Evolutionary conservation across 2,329 filamentous ascomycete species (phyloP), one percentile per base, ranked within the genome.

Genomic region (Colletotrichum sp.): DNA sequence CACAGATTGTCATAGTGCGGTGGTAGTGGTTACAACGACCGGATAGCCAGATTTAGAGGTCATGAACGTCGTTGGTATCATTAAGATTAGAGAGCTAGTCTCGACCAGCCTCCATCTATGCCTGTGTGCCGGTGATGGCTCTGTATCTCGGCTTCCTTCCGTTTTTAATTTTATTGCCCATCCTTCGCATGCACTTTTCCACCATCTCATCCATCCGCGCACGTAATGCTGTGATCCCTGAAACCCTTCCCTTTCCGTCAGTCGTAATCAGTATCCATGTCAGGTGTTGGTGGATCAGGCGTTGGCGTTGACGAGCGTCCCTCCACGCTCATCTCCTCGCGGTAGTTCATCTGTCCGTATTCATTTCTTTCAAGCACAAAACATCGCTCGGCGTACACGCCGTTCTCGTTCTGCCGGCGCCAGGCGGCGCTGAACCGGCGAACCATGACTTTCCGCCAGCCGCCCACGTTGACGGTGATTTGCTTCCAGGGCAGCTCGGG

Each of bases 391-490:
- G 88, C 87, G 76, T 83, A 89, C 2, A 88, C 79, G 3, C 88
- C 88, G 48, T 82, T 79, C 57, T 82, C 80, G 52, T 89, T 87
- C 57, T 82, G 82, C 59, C 80, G 78, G 74, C 82, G 82, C 88
- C 88, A 89, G 12, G 81, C 81, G 57, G 81, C 80, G 65, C 86
- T 82, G 60, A 87, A 79, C 25, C 88, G 82, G 22, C 88, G 83
- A 9, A 88, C 83, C 86, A 88, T 86, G 57, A 86, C 82, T 13
- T 82, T 84, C 60, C 83, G 83, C 88, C 88, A 89, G 9, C 87
- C 88, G 7, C 88, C 88, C 2, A 89, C 84, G 36, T 88, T 89
- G 72, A 89, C 81, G n/a, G 83, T 85, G 68, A 89, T 83, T 34
- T 79, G 80, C 65, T 80, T 83, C 86, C 86, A 89, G 3, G 81